phyloP scores from a whole-genome alignment of 2,329 filamentous ascomycete species.

The Moelleriella libera region DNA sequence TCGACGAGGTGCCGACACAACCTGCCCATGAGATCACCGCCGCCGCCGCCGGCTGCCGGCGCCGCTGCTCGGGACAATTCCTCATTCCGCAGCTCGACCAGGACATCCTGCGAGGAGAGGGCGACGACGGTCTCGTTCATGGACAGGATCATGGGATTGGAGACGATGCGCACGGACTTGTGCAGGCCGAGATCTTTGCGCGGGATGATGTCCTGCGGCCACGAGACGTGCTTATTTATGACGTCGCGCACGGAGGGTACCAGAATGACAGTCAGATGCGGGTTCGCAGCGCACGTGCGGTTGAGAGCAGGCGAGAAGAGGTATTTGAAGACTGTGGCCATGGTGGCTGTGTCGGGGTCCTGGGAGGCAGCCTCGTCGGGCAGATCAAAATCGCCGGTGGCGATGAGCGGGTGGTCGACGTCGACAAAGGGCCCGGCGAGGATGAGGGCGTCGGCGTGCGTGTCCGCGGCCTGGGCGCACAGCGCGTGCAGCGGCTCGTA shows the following conservation, averaged over 20 bases:
- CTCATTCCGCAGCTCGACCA: slow-evolving; percentile 68
- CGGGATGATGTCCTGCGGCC: slow-evolving; percentile 53
- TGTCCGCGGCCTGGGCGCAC: slow-evolving; percentile 61
- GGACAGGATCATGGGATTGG: slow-evolving; percentile 80
- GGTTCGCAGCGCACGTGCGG: slow-evolving; percentile 54
- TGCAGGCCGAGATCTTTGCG: slow-evolving; percentile 64
- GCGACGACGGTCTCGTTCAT: slow-evolving; percentile 80
- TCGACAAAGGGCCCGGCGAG: slow-evolving; percentile 84
- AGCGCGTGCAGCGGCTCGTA: slow-evolving; percentile 78
- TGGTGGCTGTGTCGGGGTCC: slow-evolving; percentile 65
- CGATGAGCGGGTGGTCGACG: slow-evolving; percentile 76
- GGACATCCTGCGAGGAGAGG: slow-evolving; percentile 68
- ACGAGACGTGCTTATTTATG: slow-evolving; percentile 71
- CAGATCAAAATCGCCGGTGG: slow-evolving; percentile 65
- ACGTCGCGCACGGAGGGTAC: slow-evolving; percentile 73
- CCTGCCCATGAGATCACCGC: slow-evolving; percentile 50
- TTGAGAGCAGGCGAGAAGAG: slow-evolving; percentile 63
- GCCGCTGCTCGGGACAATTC: slow-evolving; percentile 32
- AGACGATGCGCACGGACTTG: slow-evolving; percentile 62
- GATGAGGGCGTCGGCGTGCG: slow-evolving; percentile 64
- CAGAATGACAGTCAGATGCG: slow-evolving; percentile 67
- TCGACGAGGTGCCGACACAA: slow-evolving; percentile 67
- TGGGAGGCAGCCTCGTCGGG: slow-evolving; percentile 49
- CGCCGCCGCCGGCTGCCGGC: slow-evolving; percentile 1
- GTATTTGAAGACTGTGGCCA: slow-evolving; percentile 71